Evolutionary conservation across 257 asterid species (phyloP), one percentile per base, ranked within the genome.

Genomic region (Phtheirospermum japonicum): DNA sequence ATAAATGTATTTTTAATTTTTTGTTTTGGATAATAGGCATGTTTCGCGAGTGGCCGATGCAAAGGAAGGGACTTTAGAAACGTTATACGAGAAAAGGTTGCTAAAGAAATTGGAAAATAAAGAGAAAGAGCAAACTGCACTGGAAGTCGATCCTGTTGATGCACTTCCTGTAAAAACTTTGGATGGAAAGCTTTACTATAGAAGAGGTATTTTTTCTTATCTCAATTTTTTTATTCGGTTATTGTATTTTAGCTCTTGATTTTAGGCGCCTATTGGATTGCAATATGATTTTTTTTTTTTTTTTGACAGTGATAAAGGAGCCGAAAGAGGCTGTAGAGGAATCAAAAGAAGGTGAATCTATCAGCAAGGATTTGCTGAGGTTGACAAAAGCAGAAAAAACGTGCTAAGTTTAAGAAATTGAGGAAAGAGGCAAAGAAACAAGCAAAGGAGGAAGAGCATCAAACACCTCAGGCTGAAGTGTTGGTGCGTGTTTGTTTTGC

Each of bases 341-440:
- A 63, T 50, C 79, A 7, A 65, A 74, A 45, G 87, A 80, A 48
- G 86, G 46, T 28, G 85, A 82, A 61, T 68, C 74, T 28, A 34
- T 19, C 18, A 73, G 56, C 53, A 71, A 14, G 67, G 79, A 72
- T 56, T 61, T 74, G 53, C 72, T 76, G 69, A 89, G 72, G 79
- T 58, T 80, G 77, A 79, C 94, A 0, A 93, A 93, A 71, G 64
- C 94, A 4, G 96, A 93, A 69, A n/a, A 93, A 85, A 74, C 85
- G 84, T 57, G 87, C 82, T 26, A 85, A 93, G 77, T 20, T 49
- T 17, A 93, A 93, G 74, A 93, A 83, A 75, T 59, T 57, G 73
- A 83, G 90, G 79, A 93, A 83, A 71, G 99, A 89, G 76, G 94
- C 95, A 4, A 93, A 85, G 83, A 87, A 81, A 71, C 94, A 83